Base-by-base conservation (phyloP, 129 eudicot genomes). In the Ambrosia artemisiifolia region DNA sequence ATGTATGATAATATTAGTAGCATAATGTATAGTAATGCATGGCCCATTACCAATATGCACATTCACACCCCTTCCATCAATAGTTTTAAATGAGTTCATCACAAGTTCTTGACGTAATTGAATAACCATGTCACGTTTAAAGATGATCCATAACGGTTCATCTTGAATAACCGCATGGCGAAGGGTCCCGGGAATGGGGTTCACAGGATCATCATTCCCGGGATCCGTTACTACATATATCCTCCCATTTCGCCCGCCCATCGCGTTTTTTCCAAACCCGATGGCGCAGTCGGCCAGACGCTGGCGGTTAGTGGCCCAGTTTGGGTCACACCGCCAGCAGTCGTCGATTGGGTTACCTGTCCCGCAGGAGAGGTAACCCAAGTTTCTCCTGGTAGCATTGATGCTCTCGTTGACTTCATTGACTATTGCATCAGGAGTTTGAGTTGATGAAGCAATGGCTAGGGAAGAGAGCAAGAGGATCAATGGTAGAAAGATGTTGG, bases 311-410 rank as follows among this genome's bases (percentile, higher is more conserved):
- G 48, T 32, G 7, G 43, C 88, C 98, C 98, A 92, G 46, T 92
- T 80, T 14, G 96, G 32, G 60, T 92, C 78, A 19, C 97, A 92
- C n/a, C 97, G 79, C 97, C 97, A 92, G 71, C 98, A 89, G 42
- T 92, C 98, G 51, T 92, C 98, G 30, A 92, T 83, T 0, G 98
- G 98, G 74, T 92, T 92, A 35, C 98, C 98, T 0, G 92, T 83
- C 20, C 88, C 79, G 61, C 98, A 92, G 0, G 96, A 85, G 1
- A 83, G 72, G 18, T 85, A 84, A 7, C 87, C 91, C 44, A 92
- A 64, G 85, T 67, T 87, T 82, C 98, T 92, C 77, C 98, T 73
- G 9, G 96, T 83, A 60, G 83, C 88, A 72, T 88, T 71, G 18
- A 88, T 87, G 59, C 76, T 80, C 75, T 86, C 83, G 76, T 83